Evolutionary conservation across 305 asterid species (phyloP).

Genomic region (Solanum hybrid): DNA sequence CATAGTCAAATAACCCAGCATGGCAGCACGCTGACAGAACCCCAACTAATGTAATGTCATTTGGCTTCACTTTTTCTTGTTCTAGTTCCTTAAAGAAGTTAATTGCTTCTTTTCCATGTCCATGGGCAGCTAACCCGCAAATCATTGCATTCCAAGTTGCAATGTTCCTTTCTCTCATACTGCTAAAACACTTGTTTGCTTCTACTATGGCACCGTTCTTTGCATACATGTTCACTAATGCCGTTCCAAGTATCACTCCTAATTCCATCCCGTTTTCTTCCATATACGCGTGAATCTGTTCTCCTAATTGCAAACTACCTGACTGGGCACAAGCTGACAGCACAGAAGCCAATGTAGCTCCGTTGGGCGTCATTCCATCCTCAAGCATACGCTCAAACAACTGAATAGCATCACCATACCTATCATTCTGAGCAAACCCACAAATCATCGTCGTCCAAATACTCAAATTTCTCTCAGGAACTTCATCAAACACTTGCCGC

Average conservation of each 20-base stretch:
- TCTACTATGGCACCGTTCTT: constrained; percentile 55
- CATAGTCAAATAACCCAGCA: constrained; percentile 59
- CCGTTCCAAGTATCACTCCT: constrained; percentile 75
- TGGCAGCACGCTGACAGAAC: constrained; percentile 80
- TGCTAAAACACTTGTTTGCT: constrained; percentile 44
- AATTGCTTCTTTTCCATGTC: constrained; percentile 63
- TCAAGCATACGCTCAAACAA: constrained; percentile 45
- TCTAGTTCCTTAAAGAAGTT: constrained; percentile 27
- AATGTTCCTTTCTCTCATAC: constrained; percentile 38
- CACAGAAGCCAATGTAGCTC: constrained; percentile 52
- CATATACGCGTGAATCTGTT: constrained; percentile 44
- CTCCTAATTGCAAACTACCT: constrained; percentile 59
- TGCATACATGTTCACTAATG: constrained; percentile 77
- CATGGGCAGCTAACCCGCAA: constrained; percentile 70
- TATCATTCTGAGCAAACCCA: constrained; percentile 66
- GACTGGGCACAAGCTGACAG: constrained; percentile 78
- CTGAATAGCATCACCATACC: constrained; percentile 36
- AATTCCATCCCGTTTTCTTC: constrained; percentile 38
- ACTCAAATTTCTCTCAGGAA: constrained; percentile 30
- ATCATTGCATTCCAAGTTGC: constrained; percentile 88
- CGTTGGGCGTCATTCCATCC: constrained; percentile 51
- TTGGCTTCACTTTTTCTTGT: constrained; percentile 35
- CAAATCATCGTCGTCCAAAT: constrained; percentile 77
- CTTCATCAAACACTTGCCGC: constrained; percentile 61
- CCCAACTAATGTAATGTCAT: constrained; percentile 59